Percentiles rank a stretch among this genome's conserved stretches.
phyloP scores from a whole-genome alignment of 345 rosid species.

The Cochlearia excelsa region DNA sequence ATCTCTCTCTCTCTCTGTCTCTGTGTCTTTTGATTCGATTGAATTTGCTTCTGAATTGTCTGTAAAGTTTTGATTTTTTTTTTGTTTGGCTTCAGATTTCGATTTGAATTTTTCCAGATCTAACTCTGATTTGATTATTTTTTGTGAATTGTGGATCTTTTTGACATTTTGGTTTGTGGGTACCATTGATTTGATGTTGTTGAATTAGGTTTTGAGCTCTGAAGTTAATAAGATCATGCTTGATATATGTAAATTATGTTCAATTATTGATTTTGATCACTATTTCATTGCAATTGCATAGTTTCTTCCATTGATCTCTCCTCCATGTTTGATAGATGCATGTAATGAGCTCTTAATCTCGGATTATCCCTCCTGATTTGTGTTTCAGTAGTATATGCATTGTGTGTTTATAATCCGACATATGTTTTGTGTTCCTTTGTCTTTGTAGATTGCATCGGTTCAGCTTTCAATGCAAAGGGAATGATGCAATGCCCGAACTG shows the following conservation, averaged over 20 bases:
- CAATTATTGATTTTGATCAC: background rate
- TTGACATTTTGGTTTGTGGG: slow-evolving; percentile 10
- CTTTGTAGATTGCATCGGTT: slow-evolving; percentile 87
- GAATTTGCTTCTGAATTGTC: background rate
- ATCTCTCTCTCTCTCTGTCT: background rate
- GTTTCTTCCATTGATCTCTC: slow-evolving; percentile 16
- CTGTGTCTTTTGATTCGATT: background rate
- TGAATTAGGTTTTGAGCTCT: slow-evolving; percentile 9
- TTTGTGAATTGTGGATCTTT: slow-evolving; percentile 11
- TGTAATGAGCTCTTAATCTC: slow-evolving; percentile 1
- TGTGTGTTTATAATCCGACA: background rate
- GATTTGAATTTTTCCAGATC: slow-evolving; percentile 10
- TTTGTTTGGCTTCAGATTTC: too few relatives aligned
- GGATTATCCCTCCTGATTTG: background rate
- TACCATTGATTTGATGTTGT: background rate
- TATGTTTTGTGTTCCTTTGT: slow-evolving; percentile 27
- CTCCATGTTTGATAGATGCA: slow-evolving; percentile 4
- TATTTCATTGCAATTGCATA: slow-evolving; percentile 11
- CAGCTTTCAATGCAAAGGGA: slow-evolving; percentile 95
- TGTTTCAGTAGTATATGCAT: slow-evolving; percentile 1
- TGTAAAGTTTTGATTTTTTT: background rate
- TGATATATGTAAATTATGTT: too few relatives aligned
- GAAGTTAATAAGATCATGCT: slow-evolving; percentile 16
- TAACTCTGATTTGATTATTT: background rate
- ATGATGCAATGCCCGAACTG: slow-evolving; percentile 98